Percentiles rank a stretch among this genome's conserved stretches.
These are phyloP conservation scores for Trametes coccinea DNA, from an alignment of 768 basidiomycete genomes.

Conservation along the genomic window DNA sequence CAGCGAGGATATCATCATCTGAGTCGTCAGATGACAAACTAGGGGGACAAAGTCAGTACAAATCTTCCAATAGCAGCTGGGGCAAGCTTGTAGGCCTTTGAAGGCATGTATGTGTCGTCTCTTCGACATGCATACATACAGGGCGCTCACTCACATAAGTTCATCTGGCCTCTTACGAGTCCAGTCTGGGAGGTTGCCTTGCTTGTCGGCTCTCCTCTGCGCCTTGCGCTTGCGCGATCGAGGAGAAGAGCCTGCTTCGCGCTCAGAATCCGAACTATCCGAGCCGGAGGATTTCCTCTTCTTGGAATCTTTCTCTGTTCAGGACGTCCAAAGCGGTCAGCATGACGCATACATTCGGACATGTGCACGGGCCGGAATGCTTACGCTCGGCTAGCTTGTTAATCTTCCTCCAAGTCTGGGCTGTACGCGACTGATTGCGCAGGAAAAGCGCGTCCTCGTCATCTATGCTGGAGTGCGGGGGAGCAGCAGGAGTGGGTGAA, in stretches of 20 bases:
- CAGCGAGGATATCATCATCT: conserved; percentile 45
- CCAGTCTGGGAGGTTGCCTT: conserved; percentile 20
- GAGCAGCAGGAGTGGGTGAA: conserved; percentile 6
- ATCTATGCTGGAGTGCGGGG: conserved; percentile 26
- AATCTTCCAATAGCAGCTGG: background rate
- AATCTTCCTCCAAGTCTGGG: conserved; percentile 59
- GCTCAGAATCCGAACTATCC: conserved; percentile 17
- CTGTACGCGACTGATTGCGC: conserved; percentile 59
- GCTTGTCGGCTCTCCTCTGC: conserved; percentile 3
- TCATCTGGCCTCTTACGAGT: conserved; percentile 15
- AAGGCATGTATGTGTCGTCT: background rate
- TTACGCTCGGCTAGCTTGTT: conserved; percentile 58
- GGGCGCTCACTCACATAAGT: conserved; percentile 6
- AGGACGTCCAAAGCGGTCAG: background rate
- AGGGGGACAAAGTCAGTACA: background rate
- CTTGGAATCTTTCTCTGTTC: conserved; percentile 9
- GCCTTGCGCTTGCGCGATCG: conserved; percentile 12
- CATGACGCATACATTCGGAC: background rate
- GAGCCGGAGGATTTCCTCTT: conserved; percentile 11
- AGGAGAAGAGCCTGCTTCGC: conserved; percentile 5
- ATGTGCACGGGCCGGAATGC: conserved; percentile 12
- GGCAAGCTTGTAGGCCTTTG: background rate
- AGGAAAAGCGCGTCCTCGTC: conserved; percentile 74
- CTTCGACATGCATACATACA: background rate
- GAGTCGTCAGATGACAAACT: conserved; percentile 44